A percentile compares a stretch with the other conserved stretches of the same genome.
Evolutionary conservation across 768 basidiomycete species (phyloP).

Genomic region (Tulasnella sp.): DNA sequence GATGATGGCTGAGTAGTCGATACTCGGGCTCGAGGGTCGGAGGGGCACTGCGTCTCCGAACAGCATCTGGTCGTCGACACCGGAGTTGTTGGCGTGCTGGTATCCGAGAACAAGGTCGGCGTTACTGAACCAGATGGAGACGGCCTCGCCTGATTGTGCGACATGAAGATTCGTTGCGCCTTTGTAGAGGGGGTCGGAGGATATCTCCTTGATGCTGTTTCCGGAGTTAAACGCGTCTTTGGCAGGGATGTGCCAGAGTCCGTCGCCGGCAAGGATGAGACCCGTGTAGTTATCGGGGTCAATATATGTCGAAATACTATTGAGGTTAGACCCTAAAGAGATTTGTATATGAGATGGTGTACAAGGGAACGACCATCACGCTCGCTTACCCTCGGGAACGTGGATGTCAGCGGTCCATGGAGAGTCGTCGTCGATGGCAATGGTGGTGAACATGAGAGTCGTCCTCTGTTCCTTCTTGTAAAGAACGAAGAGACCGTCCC

Average conservation of each 20-base stretch:
- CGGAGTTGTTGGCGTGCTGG: not conserved
- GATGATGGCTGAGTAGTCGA: slow-evolving; percentile 27
- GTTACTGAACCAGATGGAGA: slow-evolving; percentile 6
- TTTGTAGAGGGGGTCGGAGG: not conserved
- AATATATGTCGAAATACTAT: slow-evolving; percentile 19
- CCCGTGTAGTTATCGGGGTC: slow-evolving; percentile 4
- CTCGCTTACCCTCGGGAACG: not conserved
- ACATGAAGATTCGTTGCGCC: not conserved
- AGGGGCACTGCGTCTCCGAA: not conserved
- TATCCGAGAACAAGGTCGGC: not conserved
- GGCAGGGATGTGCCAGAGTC: slow-evolving; percentile 30
- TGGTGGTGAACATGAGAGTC: slow-evolving; percentile 24
- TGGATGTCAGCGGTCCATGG: not conserved
- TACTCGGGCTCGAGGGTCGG: not conserved
- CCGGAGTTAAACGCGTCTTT: not conserved
- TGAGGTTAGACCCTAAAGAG: not conserved
- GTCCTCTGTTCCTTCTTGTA: slow-evolving; percentile 4
- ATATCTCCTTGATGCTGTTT: not conserved
- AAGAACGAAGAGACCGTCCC: slow-evolving; percentile 20
- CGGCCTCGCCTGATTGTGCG: not conserved
- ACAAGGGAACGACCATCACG: too few species aligned
- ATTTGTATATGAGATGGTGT: too few species aligned
- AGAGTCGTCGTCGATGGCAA: not conserved
- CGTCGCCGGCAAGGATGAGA: slow-evolving; percentile 19
- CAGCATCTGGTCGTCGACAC: not conserved